Base-by-base conservation (phyloP, 352 stramenopile genomes). In the Globisporangium sylvaticum region DNA sequence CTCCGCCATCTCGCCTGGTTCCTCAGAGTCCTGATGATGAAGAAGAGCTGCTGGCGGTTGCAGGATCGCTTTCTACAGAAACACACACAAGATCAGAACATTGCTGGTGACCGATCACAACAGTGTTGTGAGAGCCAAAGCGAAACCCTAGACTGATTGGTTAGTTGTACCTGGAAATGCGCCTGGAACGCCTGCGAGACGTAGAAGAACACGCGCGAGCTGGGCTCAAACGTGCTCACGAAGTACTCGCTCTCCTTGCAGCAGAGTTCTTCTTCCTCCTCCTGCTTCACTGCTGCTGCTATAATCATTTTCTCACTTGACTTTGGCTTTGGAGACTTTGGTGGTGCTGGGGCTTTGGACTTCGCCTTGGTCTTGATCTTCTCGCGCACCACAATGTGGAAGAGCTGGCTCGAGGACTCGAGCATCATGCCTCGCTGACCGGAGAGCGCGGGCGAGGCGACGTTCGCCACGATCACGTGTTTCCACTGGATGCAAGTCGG, bases 221-320 rank as follows among this genome's bases (percentile, higher is more conserved):
- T 69, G 3, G 79, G 79, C 60, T 91, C 83, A 57, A 91, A 89
- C 5, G 80, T 91, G n/a, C 75, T 77, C 34, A 91, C 71, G 52
- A 79, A 84, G 63, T 77, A 65, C 58, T 80, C 67, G 3, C 63
- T 57, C 29, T 39, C 14, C 25, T 9, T 37, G n/a, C 44, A 27
- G 39, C 32, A 15, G 18, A 3, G 1, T 12, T 39, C 27, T 58
- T 25, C 53, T 39, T 59, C 29, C 39, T 48, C 5, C 39, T 20
- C 15, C 39, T n/a, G n/a, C n/a, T 42, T 42, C 34, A 20, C 39
- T 24, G 10, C 12, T 29, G 18, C 25, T 6, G 15, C 24, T n/a
- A 37, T 20, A 39, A 3, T 10, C 6, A 29, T 27, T 32, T 62
- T 57, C n/a, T 24, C 3, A 24, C 2, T 32, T 37, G 58, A 25